Evolutionary conservation across 345 rosid species (phyloP), one percentile per base, ranked within the genome.

Genomic region (Lepidium africanum): DNA sequence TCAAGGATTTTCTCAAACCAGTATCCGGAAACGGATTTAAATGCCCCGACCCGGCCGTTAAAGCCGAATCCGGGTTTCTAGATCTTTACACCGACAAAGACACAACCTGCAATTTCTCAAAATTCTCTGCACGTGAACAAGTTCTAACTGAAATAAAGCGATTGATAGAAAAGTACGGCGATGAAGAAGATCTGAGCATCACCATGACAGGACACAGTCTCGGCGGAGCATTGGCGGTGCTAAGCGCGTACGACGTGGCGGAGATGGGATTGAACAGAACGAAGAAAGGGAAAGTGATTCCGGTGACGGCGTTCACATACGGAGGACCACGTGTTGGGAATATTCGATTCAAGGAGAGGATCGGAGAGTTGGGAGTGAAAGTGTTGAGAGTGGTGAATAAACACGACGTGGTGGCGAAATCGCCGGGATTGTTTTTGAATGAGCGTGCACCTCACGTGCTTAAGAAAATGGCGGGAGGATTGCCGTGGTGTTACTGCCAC

Each of bases 301-400:
- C 1, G 0, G 81, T 87, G 3, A 55, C 72, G 9, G 91, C 66
- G 62, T 67, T 81, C 16, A 81, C 88, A 3, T 87, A 69, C 65
- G 71, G 82, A 3, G 89, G 93, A 46, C 91, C 96, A 0, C 72
- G 89, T 13, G 91, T 90, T 1, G 96, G 93, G 64, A 87, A 85
- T 17, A 57, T 61, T 9, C 50, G 83, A 30, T 85, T 84, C 57
- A 84, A 81, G 77, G 86, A 84, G 61, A 66, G 93, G 63, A 62
- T 77, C 1, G 88, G 83, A 52, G 15, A 16, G 14, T 25, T 85
- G 23, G 89, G 89, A 5, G 84, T 83, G 23, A 87, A 87, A 78
- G 91, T 83, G 42, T 39, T 90, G 77, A 80, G 96, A 53, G 86
- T 87, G 72, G 77, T 85, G 36, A 90, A 90, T 8, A 76, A 50